A percentile compares a stretch with the other conserved stretches of the same genome.
phyloP scores from a whole-genome alignment of 108 stramenopile species.

The Skeletonema potamos region DNA sequence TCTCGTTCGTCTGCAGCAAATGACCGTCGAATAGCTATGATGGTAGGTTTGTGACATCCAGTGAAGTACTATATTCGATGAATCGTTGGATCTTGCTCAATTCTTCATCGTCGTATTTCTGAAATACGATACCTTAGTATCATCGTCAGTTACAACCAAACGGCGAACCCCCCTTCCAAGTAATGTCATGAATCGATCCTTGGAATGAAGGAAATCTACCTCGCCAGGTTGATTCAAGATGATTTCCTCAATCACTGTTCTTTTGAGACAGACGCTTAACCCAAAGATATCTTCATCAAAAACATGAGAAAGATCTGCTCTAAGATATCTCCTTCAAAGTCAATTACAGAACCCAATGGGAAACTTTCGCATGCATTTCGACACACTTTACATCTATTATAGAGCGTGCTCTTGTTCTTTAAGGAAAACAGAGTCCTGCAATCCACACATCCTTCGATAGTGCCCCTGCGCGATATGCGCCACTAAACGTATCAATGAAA shows the following conservation, averaged over 20 bases:
- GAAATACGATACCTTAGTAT: constrained; percentile 1
- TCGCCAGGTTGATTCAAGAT: background rate
- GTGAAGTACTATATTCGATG: background rate
- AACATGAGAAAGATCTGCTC: background rate
- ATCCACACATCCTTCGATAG: background rate
- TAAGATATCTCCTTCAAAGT: background rate
- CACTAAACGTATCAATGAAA: constrained; percentile 2
- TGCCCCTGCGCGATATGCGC: background rate
- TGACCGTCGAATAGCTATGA: constrained; percentile 8
- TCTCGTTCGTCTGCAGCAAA: constrained; percentile 25
- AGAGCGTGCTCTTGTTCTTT: background rate
- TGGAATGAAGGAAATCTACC: background rate
- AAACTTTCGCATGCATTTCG: constrained; percentile 2
- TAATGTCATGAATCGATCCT: background rate
- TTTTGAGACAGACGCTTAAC: background rate
- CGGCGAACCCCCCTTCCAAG: background rate
- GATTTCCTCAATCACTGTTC: background rate
- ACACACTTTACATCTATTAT: background rate
- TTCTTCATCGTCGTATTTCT: constrained; percentile 4
- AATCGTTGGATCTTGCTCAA: background rate
- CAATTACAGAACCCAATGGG: background rate
- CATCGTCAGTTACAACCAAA: constrained; percentile 2
- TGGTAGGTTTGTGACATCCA: background rate
- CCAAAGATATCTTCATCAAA: background rate
- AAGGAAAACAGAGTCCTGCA: background rate